phyloP scores from a whole-genome alignment of 2,329 filamentous ascomycete species.

The Beauveria sp. region DNA sequence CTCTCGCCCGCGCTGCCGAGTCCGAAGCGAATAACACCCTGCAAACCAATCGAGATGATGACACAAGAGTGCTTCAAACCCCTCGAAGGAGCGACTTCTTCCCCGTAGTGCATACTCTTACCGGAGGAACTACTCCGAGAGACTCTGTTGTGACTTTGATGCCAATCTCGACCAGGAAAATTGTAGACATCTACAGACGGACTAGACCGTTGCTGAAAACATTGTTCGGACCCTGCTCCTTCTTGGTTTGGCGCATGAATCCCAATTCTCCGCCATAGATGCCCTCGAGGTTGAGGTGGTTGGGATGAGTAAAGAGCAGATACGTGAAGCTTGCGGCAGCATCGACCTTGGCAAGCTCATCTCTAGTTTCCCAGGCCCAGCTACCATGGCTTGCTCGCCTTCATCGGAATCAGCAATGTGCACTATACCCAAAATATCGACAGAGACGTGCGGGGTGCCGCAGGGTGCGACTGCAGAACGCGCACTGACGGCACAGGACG shows the following conservation, averaged over 20 bases:
- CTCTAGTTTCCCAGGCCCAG: slow-evolving; percentile 19
- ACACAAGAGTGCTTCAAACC: too few species aligned
- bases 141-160: too few species aligned
- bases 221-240: slow-evolving; percentile 27
- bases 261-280: slow-evolving; percentile 24
- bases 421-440: slow-evolving; percentile 26
- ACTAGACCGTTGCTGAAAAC: slow-evolving; percentile 22
- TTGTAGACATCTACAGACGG: not conserved
- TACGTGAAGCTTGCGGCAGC: slow-evolving; percentile 24
- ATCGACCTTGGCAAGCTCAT: slow-evolving; percentile 16
- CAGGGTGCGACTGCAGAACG: slow-evolving; percentile 23
- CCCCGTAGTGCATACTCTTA: not conserved
- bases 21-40: not conserved
- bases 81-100: not conserved
- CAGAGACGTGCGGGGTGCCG: slow-evolving; percentile 25
- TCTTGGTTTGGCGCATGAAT: slow-evolving; percentile 20
- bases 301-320: slow-evolving; percentile 22
- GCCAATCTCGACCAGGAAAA: not conserved
- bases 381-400: slow-evolving; percentile 16
- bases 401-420: slow-evolving; percentile 15
- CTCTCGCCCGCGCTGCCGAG: not conserved
- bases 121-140: too few species aligned
- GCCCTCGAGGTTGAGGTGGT: slow-evolving; percentile 19
- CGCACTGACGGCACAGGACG: slow-evolving; percentile 9
- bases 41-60: too few species aligned